Evolutionary conservation across 768 basidiomycete species (phyloP).

Genomic region (Lactifluus subvellereus): DNA sequence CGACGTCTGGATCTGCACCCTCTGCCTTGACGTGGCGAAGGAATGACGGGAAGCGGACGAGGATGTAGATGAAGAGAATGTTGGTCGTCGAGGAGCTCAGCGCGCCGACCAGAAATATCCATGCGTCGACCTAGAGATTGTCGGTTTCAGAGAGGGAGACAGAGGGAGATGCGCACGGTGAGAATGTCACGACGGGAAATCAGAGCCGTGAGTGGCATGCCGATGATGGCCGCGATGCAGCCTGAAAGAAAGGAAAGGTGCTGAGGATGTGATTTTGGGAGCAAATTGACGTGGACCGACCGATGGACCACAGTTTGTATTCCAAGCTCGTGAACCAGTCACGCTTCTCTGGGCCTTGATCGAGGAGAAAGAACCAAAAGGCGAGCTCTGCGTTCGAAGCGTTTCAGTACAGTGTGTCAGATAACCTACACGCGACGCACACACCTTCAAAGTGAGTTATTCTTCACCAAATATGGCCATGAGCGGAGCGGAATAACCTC

Average conservation of each 20-base stretch:
- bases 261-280: not conserved
- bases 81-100: slow-evolving; percentile 62
- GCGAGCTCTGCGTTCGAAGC: slow-evolving; percentile 48
- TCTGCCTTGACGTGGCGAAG: slow-evolving; percentile 64
- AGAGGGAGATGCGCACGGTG: slow-evolving; percentile 37
- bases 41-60: slow-evolving; percentile 65
- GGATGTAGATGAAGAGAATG: slow-evolving; percentile 63
- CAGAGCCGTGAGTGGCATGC: slow-evolving; percentile 66
- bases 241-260: slow-evolving; percentile 34
- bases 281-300: slow-evolving; percentile 35
- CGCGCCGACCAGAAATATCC: slow-evolving; percentile 71
- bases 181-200: slow-evolving; percentile 53
- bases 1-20: slow-evolving; percentile 68
- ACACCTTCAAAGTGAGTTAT: slow-evolving; percentile 79
- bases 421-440: not conserved
- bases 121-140: slow-evolving; percentile 53
- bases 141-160: not conserved
- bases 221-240: slow-evolving; percentile 56
- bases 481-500: not conserved
- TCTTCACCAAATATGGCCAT: slow-evolving; percentile 33
- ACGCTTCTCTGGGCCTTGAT: slow-evolving; percentile 65
- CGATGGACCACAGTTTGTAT: slow-evolving; percentile 64
- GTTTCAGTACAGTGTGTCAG: not conserved
- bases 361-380: slow-evolving; percentile 79
- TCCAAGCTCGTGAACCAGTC: slow-evolving; percentile 81